These are phyloP conservation scores for Chalciporus sphaerocephalus DNA, from an alignment of 768 basidiomycete species.

Conservation along the genomic window DNA sequence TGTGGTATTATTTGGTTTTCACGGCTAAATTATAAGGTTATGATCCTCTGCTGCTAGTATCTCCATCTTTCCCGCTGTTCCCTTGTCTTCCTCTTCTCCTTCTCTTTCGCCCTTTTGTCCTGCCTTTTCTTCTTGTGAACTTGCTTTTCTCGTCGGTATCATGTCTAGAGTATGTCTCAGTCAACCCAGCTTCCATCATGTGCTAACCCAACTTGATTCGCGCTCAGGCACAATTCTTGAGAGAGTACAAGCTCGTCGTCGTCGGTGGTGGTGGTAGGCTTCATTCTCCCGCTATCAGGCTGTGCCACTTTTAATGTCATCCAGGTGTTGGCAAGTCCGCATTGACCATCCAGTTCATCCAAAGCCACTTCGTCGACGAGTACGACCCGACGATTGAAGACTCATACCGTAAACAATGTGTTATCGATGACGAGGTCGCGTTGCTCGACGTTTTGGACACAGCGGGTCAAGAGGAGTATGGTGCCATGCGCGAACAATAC, in stretches of 20 bases:
- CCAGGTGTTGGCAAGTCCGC: constrained; percentile 72
- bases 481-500: constrained; percentile 98
- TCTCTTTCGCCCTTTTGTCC: constrained; percentile 1
- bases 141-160: constrained; percentile 4
- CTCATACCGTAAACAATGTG: constrained; percentile 95
- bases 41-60: constrained; percentile 7
- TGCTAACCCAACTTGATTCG: constrained; percentile 2
- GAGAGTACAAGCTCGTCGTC: constrained; percentile 98
- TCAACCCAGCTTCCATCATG: background rate
- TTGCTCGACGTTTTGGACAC: constrained; percentile 95
- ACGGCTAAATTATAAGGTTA: constrained; percentile 13
- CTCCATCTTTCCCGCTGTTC: constrained; percentile 8
- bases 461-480: constrained; percentile 97
- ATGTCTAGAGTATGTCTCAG: constrained; percentile 31
- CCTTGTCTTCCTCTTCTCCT: background rate
- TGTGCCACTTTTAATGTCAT: background rate
- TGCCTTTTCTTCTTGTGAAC: background rate
- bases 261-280: constrained; percentile 91
- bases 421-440: constrained; percentile 98
- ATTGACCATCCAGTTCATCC: constrained; percentile 97
- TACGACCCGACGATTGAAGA: constrained; percentile 98
- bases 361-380: constrained; percentile 90
- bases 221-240: constrained; percentile 75
- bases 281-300: constrained; percentile 28
- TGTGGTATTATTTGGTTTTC: constrained; percentile 27